Base-by-base conservation (phyloP, 257 asterid species). In the Avicennia marina region DNA sequence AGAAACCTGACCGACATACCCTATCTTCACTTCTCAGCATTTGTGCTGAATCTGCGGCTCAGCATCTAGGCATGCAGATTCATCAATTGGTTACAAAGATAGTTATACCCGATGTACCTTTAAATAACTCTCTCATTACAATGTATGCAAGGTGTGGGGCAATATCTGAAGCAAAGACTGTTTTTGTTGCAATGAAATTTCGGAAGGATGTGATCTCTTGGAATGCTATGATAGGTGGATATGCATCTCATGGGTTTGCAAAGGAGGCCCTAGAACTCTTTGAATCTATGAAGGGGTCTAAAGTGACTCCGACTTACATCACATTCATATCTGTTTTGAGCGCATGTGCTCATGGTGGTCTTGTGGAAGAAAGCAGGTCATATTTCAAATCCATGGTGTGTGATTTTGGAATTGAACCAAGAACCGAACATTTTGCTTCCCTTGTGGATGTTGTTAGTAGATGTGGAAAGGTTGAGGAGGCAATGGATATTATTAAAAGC, bases 171-270 rank as follows among this genome's bases (percentile, higher is more conserved):
- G 95, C 95, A n/a, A 73, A 69, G 62, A 55, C 73, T 15, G 63
- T 81, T 40, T 90, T 90, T 74, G 61, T 73, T 47, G 87, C 71
- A 38, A 82, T 80, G 84, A 62, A 67, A 55, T 66, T 57, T 43
- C 76, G 55, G 42, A 87, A 73, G 66, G 81, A 82, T 12, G 87
- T 84, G 10, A 81, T 84, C 76, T 87, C 96, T 15, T 90, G 96
- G 95, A 90, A 90, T 44, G 94, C 98, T 1, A 85, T 88, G 93
- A 79, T 90, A 0, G 96, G 96, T 11, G 98, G 90, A 44, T 84
- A 78, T 53, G 98, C 95, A 39, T 72, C 86, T 24, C 93, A 80
- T 64, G 93, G 95, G 7, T 58, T 72, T 56, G 90, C 90, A 12
- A 21, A 51, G 32, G 76, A 84, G 62, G 98, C 98, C 50, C 66